Percentiles rank a stretch among this genome's conserved stretches.
These are phyloP conservation scores for Cladosporium halotolerans DNA, from an alignment of 2,329 filamentous ascomycete species.

Conservation along the genomic window DNA sequence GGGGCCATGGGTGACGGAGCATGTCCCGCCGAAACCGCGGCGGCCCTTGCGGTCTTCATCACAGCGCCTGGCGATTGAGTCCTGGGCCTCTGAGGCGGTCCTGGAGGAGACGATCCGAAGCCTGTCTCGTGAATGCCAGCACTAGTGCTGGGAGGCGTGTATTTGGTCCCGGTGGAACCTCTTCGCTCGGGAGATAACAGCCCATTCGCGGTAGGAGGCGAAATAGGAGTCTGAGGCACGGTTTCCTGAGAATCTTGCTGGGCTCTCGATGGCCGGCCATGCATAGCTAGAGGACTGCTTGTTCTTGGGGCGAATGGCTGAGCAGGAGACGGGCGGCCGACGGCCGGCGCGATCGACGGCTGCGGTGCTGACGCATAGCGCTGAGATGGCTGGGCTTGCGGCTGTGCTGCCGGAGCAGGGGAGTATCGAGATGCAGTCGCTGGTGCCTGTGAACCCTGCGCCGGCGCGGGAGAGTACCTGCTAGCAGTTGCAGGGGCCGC, in stretches of 20 bases:
- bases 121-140: slow-evolving; percentile 3
- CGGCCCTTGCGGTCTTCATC: slow-evolving; percentile 39
- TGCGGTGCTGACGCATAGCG: slow-evolving; percentile 35
- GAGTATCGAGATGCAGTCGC: slow-evolving; percentile 50
- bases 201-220: slow-evolving; percentile 33
- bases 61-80: slow-evolving; percentile 56
- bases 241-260: slow-evolving; percentile 31
- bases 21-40: slow-evolving; percentile 7
- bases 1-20: slow-evolving; percentile 5
- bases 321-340: slow-evolving; percentile 24
- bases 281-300: slow-evolving; percentile 56
- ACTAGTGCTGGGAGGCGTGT: slow-evolving; percentile 39
- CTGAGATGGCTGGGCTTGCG: slow-evolving; percentile 24
- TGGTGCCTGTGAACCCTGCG: slow-evolving; percentile 31
- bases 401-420: slow-evolving; percentile 42
- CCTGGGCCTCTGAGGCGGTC: slow-evolving; percentile 30
- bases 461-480: slow-evolving; percentile 33
- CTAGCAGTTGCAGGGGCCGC: slow-evolving; percentile 21
- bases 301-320: slow-evolving; percentile 57
- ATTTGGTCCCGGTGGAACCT: slow-evolving; percentile 20
- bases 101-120: slow-evolving; percentile 27
- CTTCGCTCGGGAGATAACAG: slow-evolving; percentile 18
- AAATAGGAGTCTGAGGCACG: slow-evolving; percentile 23
- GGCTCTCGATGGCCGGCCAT: slow-evolving; percentile 2
- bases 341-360: slow-evolving; percentile 18